Evolutionary conservation across 139 green algal species (phyloP), one percentile per base, ranked within the genome.

Genomic region (Chlorella sp.): DNA sequence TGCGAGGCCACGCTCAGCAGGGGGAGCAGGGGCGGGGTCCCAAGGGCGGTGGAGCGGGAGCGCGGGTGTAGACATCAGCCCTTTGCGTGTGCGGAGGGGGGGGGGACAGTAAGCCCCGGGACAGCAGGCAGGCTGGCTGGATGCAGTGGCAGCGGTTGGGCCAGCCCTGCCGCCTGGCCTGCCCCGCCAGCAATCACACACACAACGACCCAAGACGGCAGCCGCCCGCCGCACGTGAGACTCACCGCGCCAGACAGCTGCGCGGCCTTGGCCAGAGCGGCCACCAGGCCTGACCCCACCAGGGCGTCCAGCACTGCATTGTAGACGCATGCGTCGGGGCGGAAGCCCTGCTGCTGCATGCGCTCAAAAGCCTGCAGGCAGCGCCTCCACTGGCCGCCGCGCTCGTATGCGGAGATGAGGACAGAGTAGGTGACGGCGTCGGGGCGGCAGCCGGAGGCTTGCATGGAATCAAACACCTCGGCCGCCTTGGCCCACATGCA

Each of bases 381-480:
- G 34, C 69, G 37, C 40, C 83, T 61, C 91, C 91, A 94, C 80
- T 91, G 69, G 37, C 86, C 86, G 30, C 90, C 88, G 21, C 86
- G 78, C 66, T 89, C 90, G 76, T 93, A 95, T 3, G 95, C 96
- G 2, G 93, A 91, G 81, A 98, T 95, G 28, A 98, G 91, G 2
- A 94, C 95, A 22, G 92, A 94, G 89, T 95, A 97, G 68, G 96
- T 97, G 89, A 97, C 95, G 68, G 87, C 81, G 91, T 98, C 96
- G 24, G 96, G 96, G 66, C 93, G 93, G 92, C 94, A 97, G 28
- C 95, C 94, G 57, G 91, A 34, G 7, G 77, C 66, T 4, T 90
- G 85, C 97, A 99, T 98, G 86, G 96, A 89, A 26, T 97, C 93
- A 83, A 98, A 97, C 64, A 97, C 88, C 82, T 97, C 93, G 3